A percentile compares a stretch with the other conserved stretches of the same genome.
These are phyloP conservation scores for Pseudocercospora crystallina DNA, from an alignment of 2,329 filamentous ascomycete species.

Conservation along the genomic window DNA sequence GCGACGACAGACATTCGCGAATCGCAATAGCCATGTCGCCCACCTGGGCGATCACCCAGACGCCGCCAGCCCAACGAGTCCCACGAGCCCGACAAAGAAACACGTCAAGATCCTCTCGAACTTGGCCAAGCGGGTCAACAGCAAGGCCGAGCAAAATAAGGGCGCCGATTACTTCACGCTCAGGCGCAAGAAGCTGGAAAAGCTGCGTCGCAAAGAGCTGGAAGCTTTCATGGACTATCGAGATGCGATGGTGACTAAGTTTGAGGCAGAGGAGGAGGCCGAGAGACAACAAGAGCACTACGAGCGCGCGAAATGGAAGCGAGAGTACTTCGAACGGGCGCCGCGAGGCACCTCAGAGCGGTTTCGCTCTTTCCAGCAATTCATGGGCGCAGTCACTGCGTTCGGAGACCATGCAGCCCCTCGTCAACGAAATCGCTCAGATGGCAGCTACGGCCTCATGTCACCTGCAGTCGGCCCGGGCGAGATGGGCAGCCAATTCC, in stretches of 20 bases:
- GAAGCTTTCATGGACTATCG: conserved; percentile 32
- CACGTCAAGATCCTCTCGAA: conserved; percentile 12
- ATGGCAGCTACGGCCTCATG: conserved; percentile 23
- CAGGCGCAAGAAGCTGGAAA: conserved; percentile 33
- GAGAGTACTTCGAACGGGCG: conserved; percentile 34
- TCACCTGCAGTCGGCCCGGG: conserved; percentile 24
- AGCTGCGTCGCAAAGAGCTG: conserved; percentile 31
- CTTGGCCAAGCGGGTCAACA: conserved; percentile 8
- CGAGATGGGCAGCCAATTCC: conserved; percentile 21
- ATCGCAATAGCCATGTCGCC: conserved; percentile 14
- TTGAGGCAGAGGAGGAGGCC: conserved; percentile 32
- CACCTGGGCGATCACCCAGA: conserved; percentile 17
- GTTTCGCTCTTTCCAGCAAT: conserved; percentile 30
- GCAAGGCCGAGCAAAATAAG: conserved; percentile 16
- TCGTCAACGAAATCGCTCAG: conserved; percentile 25
- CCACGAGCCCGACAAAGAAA: conserved; percentile 23
- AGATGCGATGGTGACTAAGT: conserved; percentile 33
- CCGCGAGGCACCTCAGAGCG: conserved; percentile 32
- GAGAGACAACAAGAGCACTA: conserved; percentile 30
- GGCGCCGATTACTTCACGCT: conserved; percentile 28
- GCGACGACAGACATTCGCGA: conserved; percentile 26
- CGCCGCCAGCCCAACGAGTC: conserved; percentile 10
- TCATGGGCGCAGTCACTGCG: conserved; percentile 30
- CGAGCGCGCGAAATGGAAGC: conserved; percentile 33
- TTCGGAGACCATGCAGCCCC: conserved; percentile 25